phyloP scores from a whole-genome alignment of 2,329 filamentous ascomycete species.

The Gnomoniopsis smithogilvyi region DNA sequence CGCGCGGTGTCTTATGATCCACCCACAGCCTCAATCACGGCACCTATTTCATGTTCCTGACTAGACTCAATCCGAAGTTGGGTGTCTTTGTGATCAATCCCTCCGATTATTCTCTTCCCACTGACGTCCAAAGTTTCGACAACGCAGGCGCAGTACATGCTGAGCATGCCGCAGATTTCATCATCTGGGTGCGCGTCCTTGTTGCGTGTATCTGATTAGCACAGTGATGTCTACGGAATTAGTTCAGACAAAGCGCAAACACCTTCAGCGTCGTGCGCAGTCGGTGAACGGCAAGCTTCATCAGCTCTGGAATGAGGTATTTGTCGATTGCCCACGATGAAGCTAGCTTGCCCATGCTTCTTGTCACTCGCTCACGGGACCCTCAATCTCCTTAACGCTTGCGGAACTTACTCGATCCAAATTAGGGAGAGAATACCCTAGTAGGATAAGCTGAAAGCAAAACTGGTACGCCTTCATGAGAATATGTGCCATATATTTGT shows the following conservation, averaged over 20 bases:
- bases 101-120: not conserved
- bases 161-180: not conserved
- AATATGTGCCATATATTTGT: no score
- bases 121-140: not conserved
- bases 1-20: no score
- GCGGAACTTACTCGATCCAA: no score
- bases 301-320: slow-evolving; percentile 1
- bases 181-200: not conserved
- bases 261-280: not conserved
- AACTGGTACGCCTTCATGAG: no score
- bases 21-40: no score
- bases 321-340: no score
- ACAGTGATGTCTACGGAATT: not conserved
- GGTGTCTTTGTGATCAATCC: not conserved
- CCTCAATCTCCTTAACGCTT: no score
- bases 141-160: slow-evolving; percentile 2
- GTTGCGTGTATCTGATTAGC: not conserved
- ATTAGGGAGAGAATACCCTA: no score
- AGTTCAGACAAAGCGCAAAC: not conserved
- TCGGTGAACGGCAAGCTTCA: not conserved
- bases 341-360: no score
- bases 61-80: not conserved
- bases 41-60: not conserved
- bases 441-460: no score
- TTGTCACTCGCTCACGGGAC: no score